phyloP scores from a whole-genome alignment of 2,329 filamentous ascomycete genomes.

The Clarireedia monteithiana region DNA sequence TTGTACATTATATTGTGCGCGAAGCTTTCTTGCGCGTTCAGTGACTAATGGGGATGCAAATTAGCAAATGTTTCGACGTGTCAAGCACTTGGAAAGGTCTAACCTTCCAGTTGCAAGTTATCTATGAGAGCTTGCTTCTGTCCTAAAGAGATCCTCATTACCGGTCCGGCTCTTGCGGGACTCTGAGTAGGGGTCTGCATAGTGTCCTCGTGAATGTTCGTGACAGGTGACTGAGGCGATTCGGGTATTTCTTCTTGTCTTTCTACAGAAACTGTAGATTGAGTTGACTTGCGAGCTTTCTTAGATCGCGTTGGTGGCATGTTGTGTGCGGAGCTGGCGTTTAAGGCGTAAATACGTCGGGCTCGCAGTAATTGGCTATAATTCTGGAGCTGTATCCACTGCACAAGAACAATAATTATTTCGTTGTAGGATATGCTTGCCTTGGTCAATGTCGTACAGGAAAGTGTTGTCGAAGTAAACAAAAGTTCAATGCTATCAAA shows the following conservation, averaged over 20 bases:
- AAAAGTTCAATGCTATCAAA: too few relatives aligned
- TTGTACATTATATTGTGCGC: slow-evolving; percentile 83
- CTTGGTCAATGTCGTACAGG: too few relatives aligned
- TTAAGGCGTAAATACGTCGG: too few relatives aligned
- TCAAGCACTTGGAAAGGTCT: slow-evolving; percentile 25
- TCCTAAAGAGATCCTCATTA: slow-evolving; percentile 52
- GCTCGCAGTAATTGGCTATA: too few relatives aligned
- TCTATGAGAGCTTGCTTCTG: slow-evolving; percentile 86
- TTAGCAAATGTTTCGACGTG: slow-evolving; percentile 13
- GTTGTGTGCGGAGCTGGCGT: neutral
- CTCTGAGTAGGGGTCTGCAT: slow-evolving; percentile 38
- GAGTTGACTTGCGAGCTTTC: slow-evolving; percentile 38
- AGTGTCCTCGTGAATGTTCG: slow-evolving; percentile 32
- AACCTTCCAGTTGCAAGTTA: slow-evolving; percentile 84
- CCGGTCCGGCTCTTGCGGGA: slow-evolving; percentile 51
- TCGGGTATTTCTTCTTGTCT: slow-evolving; percentile 23
- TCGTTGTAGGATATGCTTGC: too few relatives aligned
- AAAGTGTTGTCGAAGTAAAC: too few relatives aligned
- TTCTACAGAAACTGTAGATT: slow-evolving; percentile 25
- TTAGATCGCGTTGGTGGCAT: slow-evolving; percentile 42
- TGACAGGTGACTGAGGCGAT: slow-evolving; percentile 23
- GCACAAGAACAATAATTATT: too few relatives aligned
- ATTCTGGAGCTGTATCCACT: too few relatives aligned
- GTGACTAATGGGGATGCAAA: slow-evolving; percentile 51
- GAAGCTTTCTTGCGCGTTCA: slow-evolving; percentile 76